These are phyloP conservation scores for Melastoma malabathricum DNA, from an alignment of 345 rosid genomes.

Conservation along the genomic window DNA sequence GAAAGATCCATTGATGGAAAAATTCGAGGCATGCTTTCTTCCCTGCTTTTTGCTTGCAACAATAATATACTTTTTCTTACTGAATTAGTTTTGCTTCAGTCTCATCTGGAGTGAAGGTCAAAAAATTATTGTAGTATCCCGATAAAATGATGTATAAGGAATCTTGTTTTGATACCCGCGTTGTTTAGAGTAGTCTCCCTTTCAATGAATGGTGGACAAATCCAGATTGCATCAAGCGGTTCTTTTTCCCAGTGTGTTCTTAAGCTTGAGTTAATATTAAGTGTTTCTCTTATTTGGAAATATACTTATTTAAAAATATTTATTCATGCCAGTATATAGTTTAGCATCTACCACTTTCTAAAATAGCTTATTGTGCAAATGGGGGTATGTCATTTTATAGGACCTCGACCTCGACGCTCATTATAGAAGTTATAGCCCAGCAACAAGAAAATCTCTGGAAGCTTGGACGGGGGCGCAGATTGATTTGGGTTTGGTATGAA, in stretches of 20 bases:
- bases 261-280: no score
- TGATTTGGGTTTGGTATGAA: conserved; percentile 84
- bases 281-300: no score
- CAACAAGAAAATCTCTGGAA: conserved; percentile 69
- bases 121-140: no score
- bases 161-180: no score
- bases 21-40: conserved; percentile 55
- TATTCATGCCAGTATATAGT: no score
- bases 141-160: no score
- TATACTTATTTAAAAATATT: no score
- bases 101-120: no score
- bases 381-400: conserved; percentile 21
- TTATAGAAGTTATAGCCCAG: conserved; percentile 49
- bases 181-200: no score
- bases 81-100: neutral
- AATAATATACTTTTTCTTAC: neutral
- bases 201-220: no score
- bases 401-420: conserved; percentile 57
- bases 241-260: no score
- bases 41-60: conserved; percentile 1
- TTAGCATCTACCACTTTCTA: neutral
- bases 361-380: neutral
- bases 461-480: conserved; percentile 80
- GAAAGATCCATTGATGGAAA: conserved; percentile 53
- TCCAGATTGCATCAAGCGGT: no score